Evolutionary conservation across 2,329 filamentous ascomycete genomes (phyloP).

Genomic region (Chaetothyriales sp.): DNA sequence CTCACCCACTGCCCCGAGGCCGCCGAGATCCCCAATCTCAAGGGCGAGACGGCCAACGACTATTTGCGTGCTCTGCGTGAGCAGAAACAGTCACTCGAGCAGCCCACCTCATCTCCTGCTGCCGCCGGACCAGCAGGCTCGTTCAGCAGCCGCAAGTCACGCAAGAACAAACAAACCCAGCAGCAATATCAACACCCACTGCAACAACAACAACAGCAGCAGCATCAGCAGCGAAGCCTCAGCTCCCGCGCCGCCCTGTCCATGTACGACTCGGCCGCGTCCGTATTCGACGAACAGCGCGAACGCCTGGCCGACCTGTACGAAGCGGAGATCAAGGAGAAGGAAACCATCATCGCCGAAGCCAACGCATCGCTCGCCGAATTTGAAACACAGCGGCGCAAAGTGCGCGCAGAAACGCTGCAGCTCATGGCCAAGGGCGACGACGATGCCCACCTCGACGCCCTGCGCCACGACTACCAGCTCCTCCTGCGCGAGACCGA

Average conservation of each 20-base stretch:
- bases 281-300: constrained; percentile 56
- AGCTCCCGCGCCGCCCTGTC: constrained; percentile 50
- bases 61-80: constrained; percentile 53
- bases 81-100: constrained; percentile 16
- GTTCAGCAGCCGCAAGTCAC: constrained; percentile 9
- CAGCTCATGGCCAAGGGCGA: constrained; percentile 21
- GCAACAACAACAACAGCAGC: no score
- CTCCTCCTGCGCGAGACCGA: constrained; percentile 24
- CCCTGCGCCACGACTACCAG: constrained; percentile 26
- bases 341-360: constrained; percentile 46
- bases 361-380: constrained; percentile 41
- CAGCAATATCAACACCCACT: no score
- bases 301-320: constrained; percentile 46
- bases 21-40: constrained; percentile 65
- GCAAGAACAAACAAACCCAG: constrained; percentile 22
- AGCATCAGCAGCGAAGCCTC: background rate
- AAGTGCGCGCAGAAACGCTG: constrained; percentile 27
- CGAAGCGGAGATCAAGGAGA: constrained; percentile 19
- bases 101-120: constrained; percentile 53
- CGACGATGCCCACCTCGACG: constrained; percentile 24
- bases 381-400: constrained; percentile 29
- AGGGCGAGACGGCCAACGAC: constrained; percentile 71
- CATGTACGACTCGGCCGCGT: constrained; percentile 53
- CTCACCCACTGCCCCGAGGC: constrained; percentile 60
- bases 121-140: constrained; percentile 20